Evolutionary conservation across 352 stramenopile genomes (phyloP).

Genomic region (Blastocystis sp.): DNA sequence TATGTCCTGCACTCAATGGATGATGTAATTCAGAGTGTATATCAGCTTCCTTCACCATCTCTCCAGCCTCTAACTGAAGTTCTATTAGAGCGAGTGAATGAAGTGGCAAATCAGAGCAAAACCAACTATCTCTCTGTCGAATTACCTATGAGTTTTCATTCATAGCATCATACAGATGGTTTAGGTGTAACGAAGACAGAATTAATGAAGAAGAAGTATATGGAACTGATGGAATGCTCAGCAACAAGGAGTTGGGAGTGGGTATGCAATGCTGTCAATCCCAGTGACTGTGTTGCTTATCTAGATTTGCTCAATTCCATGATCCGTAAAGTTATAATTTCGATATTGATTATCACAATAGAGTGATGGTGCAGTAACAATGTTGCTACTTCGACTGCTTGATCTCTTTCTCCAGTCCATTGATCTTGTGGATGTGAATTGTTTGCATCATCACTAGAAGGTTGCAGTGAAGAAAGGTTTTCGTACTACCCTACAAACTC

Average conservation of each 20-base stretch:
- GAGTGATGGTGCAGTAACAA: neutral
- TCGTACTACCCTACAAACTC: neutral
- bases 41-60: neutral
- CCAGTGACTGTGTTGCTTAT: neutral
- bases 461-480: neutral
- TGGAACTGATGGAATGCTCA: neutral
- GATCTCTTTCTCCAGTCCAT: slow-evolving; percentile 17
- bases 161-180: neutral
- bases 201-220: slow-evolving; percentile 4
- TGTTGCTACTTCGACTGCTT: slow-evolving; percentile 32
- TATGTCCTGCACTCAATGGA: neutral
- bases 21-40: neutral
- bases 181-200: neutral
- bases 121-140: slow-evolving; percentile 3
- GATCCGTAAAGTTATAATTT: neutral
- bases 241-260: neutral
- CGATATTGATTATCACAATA: neutral
- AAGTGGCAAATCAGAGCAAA: slow-evolving; percentile 10
- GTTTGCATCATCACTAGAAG: neutral
- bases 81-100: neutral
- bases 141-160: neutral
- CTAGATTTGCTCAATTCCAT: neutral
- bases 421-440: neutral
- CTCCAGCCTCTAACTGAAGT: neutral
- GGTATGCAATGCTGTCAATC: neutral